Percentiles rank a stretch among this genome's conserved stretches.
Evolutionary conservation across 495 filamentous ascomycete genomes (phyloP).

Genomic region (Articulospora tetracladia): DNA sequence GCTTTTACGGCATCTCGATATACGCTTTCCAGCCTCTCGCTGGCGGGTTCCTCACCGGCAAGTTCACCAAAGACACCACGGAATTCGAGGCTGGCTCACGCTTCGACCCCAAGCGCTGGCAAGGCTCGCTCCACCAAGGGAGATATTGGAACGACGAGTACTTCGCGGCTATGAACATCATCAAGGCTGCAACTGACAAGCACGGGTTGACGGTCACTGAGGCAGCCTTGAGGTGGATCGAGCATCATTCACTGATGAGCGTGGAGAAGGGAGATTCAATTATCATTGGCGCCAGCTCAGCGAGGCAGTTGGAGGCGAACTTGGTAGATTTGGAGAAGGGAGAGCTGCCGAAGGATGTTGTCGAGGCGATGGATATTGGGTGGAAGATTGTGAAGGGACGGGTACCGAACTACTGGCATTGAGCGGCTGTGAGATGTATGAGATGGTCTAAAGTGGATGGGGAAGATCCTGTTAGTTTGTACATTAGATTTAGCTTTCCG

Average conservation of each 20-base stretch:
- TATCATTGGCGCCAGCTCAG: constrained; percentile 50
- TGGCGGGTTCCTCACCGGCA: constrained; percentile 46
- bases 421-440: neutral
- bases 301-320: constrained; percentile 49
- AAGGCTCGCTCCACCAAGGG: constrained; percentile 27
- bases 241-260: constrained; percentile 37
- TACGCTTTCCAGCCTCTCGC: constrained; percentile 50
- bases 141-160: constrained; percentile 45
- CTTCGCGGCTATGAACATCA: constrained; percentile 38
- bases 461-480: too few relatives aligned
- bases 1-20: constrained; percentile 47
- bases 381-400: constrained; percentile 17
- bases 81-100: constrained; percentile 61
- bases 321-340: constrained; percentile 52
- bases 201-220: constrained; percentile 40
- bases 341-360: constrained; percentile 45
- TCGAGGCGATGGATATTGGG: constrained; percentile 28
- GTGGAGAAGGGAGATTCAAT: constrained; percentile 40
- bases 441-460: neutral
- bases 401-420: constrained; percentile 14
- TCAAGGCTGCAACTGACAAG: constrained; percentile 36
- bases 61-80: constrained; percentile 27
- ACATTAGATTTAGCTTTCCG: too few relatives aligned
- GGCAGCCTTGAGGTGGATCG: constrained; percentile 44
- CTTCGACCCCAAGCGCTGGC: constrained; percentile 42